phyloP scores from a whole-genome alignment of 2,329 filamentous ascomycete species.

The Arthroderma sp. region DNA sequence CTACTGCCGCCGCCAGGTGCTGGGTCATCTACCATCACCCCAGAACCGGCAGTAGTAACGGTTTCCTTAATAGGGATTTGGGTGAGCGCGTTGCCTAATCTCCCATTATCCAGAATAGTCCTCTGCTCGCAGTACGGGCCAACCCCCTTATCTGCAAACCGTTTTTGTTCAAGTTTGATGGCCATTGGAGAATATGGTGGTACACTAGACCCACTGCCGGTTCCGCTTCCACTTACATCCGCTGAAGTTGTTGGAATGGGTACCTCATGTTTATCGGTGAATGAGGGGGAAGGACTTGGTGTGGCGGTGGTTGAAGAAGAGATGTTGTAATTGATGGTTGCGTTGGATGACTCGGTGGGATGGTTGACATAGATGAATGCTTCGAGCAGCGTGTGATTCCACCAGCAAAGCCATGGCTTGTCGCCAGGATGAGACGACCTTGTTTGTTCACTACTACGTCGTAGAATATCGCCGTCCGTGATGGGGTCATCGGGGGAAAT shows the following conservation, averaged over 20 bases:
- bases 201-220: not conserved
- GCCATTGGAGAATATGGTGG: slow-evolving; percentile 38
- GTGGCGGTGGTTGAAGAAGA: slow-evolving; percentile 11
- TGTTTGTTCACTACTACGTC: slow-evolving; percentile 10
- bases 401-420: slow-evolving; percentile 56
- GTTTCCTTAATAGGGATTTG: slow-evolving; percentile 23
- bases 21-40: not conserved
- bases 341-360: not conserved
- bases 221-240: slow-evolving; percentile 9
- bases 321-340: slow-evolving; percentile 9
- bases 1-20: no score
- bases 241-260: slow-evolving; percentile 11
- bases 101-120: slow-evolving; percentile 42
- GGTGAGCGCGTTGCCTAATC: slow-evolving; percentile 21
- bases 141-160: slow-evolving; percentile 29
- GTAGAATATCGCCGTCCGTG: no score
- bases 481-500: no score
- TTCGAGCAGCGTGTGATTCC: slow-evolving; percentile 54
- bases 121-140: slow-evolving; percentile 53
- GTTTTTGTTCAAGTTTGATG: slow-evolving; percentile 54
- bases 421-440: slow-evolving; percentile 38
- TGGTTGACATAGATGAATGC: slow-evolving; percentile 50
- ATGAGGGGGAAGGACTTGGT: not conserved
- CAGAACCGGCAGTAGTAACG: slow-evolving; percentile 12
- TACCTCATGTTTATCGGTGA: not conserved